Conservation (phyloP, 2,329 filamentous ascomycete species). For the Exophiala calicioides region DNA sequence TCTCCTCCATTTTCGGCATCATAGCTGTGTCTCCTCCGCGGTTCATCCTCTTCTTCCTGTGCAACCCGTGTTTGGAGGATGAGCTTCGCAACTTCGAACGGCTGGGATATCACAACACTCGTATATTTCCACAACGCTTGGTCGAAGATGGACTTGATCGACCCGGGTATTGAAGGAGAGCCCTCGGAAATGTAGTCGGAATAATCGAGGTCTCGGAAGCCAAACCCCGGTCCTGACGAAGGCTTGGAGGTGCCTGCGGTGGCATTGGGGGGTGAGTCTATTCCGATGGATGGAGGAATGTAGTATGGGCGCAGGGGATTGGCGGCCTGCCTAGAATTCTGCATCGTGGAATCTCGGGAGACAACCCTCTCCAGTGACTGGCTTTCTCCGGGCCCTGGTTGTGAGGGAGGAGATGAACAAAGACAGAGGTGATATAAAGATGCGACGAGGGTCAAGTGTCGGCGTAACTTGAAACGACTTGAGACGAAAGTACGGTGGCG, state of each 20-base stretch:
- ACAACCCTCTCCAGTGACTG: neutral
- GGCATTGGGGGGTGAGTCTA: conserved; percentile 42
- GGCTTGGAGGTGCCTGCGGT: conserved; percentile 35
- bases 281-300: conserved; percentile 65
- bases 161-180: conserved; percentile 72
- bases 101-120: conserved; percentile 84
- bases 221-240: conserved; percentile 48
- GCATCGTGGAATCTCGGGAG: conserved; percentile 14
- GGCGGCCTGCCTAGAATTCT: conserved; percentile 45
- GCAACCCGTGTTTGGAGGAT: conserved; percentile 74
- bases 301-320: conserved; percentile 65
- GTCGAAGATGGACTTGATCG: conserved; percentile 75
- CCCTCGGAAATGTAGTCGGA: conserved; percentile 78
- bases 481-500: too few relatives aligned
- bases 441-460: too few relatives aligned
- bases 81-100: conserved; percentile 95
- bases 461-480: too few relatives aligned
- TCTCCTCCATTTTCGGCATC: conserved; percentile 16
- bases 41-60: conserved; percentile 34
- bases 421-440: too few relatives aligned
- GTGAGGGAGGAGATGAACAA: neutral
- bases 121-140: conserved; percentile 90
- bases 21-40: conserved; percentile 16
- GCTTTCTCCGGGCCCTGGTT: conserved; percentile 30
- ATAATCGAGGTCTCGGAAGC: conserved; percentile 82